A percentile compares a stretch with the other conserved stretches of the same genome.
Evolutionary conservation across 179 eudicot genomes (phyloP).

Genomic region (Vitellaria paradoxa): DNA sequence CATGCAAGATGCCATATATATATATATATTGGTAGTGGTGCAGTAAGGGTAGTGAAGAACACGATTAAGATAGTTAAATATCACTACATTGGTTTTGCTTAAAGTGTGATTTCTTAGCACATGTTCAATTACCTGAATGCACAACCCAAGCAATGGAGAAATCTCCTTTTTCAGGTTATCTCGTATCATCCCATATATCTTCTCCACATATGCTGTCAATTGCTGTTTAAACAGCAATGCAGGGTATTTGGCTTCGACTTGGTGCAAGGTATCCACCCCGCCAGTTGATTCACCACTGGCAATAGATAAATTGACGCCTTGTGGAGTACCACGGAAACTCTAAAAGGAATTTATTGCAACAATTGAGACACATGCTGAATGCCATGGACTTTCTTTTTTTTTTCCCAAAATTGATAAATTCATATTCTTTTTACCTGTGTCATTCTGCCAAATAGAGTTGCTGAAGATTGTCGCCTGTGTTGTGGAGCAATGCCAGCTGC

Average conservation of each 20-base stretch:
- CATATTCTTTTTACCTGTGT: constrained; percentile 44
- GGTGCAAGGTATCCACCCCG: constrained; percentile 49
- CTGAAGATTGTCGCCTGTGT: constrained; percentile 60
- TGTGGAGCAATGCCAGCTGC: constrained; percentile 75
- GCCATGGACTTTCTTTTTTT: not conserved
- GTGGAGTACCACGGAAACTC: constrained; percentile 91
- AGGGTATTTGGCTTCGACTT: constrained; percentile 89
- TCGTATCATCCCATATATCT: constrained; percentile 89
- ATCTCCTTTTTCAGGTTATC: constrained; percentile 87
- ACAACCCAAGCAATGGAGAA: constrained; percentile 81
- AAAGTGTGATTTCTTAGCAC: not conserved
- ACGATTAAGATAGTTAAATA: not conserved
- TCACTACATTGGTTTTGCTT: not conserved
- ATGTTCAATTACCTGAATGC: constrained; percentile 66
- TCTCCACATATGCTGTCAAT: constrained; percentile 87
- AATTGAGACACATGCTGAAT: not conserved
- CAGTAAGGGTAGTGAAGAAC: too few relatives aligned
- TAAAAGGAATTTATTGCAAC: constrained; percentile 23
- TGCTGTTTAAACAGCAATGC: constrained; percentile 91
- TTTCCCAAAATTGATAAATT: not conserved
- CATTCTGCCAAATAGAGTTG: constrained; percentile 76
- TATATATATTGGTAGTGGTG: not conserved
- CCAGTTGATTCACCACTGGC: constrained; percentile 44
- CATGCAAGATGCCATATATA: not conserved
- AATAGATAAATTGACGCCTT: constrained; percentile 55